phyloP scores from a whole-genome alignment of 139 green algal species.

The Limnomonas spitsbergensis region DNA sequence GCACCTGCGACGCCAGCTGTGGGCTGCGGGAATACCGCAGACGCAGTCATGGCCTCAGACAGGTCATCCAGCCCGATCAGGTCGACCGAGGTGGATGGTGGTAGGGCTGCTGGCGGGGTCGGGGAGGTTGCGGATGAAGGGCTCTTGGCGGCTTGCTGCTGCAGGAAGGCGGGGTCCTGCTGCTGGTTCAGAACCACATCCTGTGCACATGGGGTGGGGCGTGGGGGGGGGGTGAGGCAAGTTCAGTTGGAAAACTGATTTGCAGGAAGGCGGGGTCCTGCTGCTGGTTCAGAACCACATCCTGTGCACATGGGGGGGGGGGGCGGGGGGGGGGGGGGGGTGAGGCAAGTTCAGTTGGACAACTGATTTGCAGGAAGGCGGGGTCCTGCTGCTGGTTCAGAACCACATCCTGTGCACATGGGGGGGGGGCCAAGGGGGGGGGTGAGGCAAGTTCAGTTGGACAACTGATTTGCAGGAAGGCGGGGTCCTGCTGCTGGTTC shows the following conservation, averaged over 20 bases:
- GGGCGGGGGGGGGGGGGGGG: no score
- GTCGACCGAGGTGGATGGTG: neutral
- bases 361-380: no score
- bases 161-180: no score
- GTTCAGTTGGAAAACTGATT: neutral
- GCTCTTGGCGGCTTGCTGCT: neutral
- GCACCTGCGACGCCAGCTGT: neutral
- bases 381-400: no score
- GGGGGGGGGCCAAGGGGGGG: no score
- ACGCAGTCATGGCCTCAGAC: slow-evolving; percentile 15
- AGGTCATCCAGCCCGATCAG: slow-evolving; percentile 31
- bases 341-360: no score
- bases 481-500: neutral
- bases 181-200: slow-evolving; percentile 8
- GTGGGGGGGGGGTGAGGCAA: neutral
- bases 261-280: neutral
- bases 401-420: no score
- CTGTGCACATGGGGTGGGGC: neutral
- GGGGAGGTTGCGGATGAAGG: neutral
- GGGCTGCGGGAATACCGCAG: neutral
- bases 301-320: no score
- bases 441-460: no score
- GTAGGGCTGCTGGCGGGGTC: neutral
- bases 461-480: no score
- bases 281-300: no score